These are phyloP conservation scores for Epichloe bromicola DNA, from an alignment of 2,329 filamentous ascomycete genomes.

Conservation along the genomic window DNA sequence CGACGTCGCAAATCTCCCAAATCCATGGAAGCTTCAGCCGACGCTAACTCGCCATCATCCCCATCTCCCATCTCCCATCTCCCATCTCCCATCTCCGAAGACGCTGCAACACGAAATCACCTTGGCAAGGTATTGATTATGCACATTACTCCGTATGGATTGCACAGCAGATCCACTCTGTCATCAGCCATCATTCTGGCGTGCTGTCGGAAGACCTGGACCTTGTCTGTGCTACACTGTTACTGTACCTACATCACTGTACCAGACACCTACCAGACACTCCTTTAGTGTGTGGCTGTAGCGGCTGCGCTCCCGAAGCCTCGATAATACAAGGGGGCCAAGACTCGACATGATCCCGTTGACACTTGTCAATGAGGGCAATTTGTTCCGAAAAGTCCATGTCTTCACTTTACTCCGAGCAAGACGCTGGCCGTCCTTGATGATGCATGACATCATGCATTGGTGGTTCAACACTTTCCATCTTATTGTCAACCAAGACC, in stretches of 20 bases:
- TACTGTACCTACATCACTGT: no score
- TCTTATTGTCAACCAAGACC: no score
- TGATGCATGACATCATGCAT: no score
- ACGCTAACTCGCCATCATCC: background rate
- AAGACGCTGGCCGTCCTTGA: no score
- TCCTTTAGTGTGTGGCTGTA: no score
- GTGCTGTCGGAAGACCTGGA: background rate
- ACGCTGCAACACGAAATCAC: background rate
- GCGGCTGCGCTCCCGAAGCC: background rate
- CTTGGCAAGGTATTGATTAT: background rate
- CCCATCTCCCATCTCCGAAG: background rate
- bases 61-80: no score
- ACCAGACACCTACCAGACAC: no score
- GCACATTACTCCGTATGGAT: background rate
- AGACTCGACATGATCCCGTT: no score
- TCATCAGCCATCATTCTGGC: conserved; percentile 2
- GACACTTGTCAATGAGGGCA: no score
- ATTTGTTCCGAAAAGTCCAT: no score
- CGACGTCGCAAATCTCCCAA: background rate
- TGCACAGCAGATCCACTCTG: background rate
- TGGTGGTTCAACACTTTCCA: no score
- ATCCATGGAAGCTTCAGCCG: background rate
- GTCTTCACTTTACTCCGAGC: no score
- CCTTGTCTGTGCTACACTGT: background rate
- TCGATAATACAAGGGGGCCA: background rate